A percentile compares a stretch with the other conserved stretches of the same genome.
These are phyloP conservation scores for Gloeostereum incarnatum DNA, from an alignment of 768 basidiomycete species.

Conservation along the genomic window DNA sequence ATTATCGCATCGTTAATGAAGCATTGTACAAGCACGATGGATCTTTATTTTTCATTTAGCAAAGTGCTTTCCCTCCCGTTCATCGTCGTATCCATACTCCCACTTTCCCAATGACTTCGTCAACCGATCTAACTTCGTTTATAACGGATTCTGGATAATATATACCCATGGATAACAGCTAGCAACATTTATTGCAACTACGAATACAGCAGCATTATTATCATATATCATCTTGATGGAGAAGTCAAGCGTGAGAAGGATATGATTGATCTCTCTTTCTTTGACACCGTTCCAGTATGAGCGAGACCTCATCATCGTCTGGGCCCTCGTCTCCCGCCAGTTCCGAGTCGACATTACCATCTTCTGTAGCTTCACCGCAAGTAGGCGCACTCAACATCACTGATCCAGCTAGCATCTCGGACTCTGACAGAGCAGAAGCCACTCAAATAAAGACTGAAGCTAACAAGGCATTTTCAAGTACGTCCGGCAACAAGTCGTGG, in stretches of 20 bases:
- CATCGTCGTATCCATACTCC: no score
- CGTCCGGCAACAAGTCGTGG: slow-evolving; percentile 13
- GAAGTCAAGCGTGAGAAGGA: neutral
- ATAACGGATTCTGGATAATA: no score
- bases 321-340: slow-evolving; percentile 29
- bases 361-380: slow-evolving; percentile 53
- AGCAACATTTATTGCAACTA: no score
- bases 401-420: slow-evolving; percentile 42
- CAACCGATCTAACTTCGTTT: no score
- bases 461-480: slow-evolving; percentile 80
- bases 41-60: no score
- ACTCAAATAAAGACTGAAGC: slow-evolving; percentile 72
- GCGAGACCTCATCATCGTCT: slow-evolving; percentile 13
- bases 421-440: slow-evolving; percentile 62
- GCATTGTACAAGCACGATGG: no score
- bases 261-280: neutral
- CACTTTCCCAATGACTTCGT: no score
- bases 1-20: no score
- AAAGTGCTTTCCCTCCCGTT: no score
- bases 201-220: neutral
- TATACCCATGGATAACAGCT: no score
- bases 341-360: slow-evolving; percentile 39
- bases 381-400: slow-evolving; percentile 39
- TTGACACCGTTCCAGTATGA: slow-evolving; percentile 2
- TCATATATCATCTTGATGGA: neutral